Evolutionary conservation across 1,284 basidiomycete species (phyloP), one percentile per base, ranked within the genome.

Genomic region (Papiliotrema flavescens): DNA sequence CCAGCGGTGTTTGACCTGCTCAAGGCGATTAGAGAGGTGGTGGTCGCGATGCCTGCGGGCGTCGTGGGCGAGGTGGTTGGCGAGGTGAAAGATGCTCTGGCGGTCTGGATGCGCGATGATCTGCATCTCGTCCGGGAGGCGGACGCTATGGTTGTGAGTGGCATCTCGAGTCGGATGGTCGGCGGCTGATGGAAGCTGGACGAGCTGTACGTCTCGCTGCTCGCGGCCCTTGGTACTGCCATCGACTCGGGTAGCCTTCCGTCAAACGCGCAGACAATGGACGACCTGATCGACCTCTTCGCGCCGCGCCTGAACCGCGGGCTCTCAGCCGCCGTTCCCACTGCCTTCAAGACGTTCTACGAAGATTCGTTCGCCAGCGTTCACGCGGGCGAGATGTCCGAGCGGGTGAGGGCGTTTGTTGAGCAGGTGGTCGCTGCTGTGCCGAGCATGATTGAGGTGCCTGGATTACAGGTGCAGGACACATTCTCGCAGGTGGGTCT

Each of bases 341-440:
- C 53, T 2, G 61, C 69, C 0, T 74, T 75, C 63, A 60, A 64
- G 49, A 49, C 51, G 11, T 69, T 76, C 59, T 76, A 71, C 71
- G 45, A 50, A 17, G 49, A 48, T 3, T 61, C 59, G 2, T 75
- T 75, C 58, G 54, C 51, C 23, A 43, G 26, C 5, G 54, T 64
- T 17, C 36, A 52, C 2, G 57, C 51, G 4, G 57, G 66, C 17
- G 57, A 64, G 5, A 65, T 65, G 41, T 64, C 69, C 8, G 63
- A 66, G 37, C 59, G 67, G 14, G 63, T 71, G 13, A 58, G 57
- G 7, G 56, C 43, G 15, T 75, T 74, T 63, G 52, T 74, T 9
- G 35, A 53, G 26, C 64, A 69, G 22, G 51, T 75, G 20, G 23
- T 66, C 20, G 53, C 59, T 2, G 69, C 66, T 23, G 59, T 68